Percentiles rank a stretch among this genome's conserved stretches.
Evolutionary conservation across 139 green algal species (phyloP).

Genomic region (Mychonastes homosphaera): DNA sequence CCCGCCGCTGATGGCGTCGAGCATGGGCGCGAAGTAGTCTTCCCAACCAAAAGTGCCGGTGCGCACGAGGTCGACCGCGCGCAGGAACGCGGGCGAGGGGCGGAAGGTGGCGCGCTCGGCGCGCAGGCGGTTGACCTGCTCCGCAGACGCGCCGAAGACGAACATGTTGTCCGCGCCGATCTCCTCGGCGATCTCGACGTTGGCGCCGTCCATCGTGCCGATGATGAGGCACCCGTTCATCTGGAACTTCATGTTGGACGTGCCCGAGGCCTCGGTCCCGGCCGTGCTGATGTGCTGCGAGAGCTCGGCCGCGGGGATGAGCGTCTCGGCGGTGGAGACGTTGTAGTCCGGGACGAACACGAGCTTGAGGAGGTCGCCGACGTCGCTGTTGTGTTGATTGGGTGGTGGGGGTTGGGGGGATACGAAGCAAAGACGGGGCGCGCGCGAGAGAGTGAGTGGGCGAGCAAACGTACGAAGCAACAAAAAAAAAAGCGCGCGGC

Average conservation of each 20-base stretch:
- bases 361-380: constrained; percentile 93
- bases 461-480: too few relatives aligned
- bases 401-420: too few relatives aligned
- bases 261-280: constrained; percentile 92
- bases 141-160: constrained; percentile 64
- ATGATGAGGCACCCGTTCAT: constrained; percentile 96
- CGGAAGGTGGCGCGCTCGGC: constrained; percentile 76
- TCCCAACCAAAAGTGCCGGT: constrained; percentile 79
- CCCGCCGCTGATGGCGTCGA: constrained; percentile 68
- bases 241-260: constrained; percentile 99
- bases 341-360: constrained; percentile 98
- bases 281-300: constrained; percentile 95
- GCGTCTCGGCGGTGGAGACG: constrained; percentile 37
- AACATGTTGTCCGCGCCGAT: constrained; percentile 75
- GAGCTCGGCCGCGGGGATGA: constrained; percentile 64
- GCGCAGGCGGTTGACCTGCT: constrained; percentile 57
- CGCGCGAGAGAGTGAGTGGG: too few relatives aligned
- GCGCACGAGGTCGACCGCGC: constrained; percentile 24
- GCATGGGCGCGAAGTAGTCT: constrained; percentile 86
- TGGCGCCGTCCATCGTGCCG: constrained; percentile 94
- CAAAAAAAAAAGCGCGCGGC: too few relatives aligned
- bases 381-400: too few relatives aligned
- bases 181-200: constrained; percentile 96
- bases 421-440: too few relatives aligned
- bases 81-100: too few relatives aligned